Conservation (phyloP, 768 basidiomycete genomes). For the Tephrocybe sp. region DNA sequence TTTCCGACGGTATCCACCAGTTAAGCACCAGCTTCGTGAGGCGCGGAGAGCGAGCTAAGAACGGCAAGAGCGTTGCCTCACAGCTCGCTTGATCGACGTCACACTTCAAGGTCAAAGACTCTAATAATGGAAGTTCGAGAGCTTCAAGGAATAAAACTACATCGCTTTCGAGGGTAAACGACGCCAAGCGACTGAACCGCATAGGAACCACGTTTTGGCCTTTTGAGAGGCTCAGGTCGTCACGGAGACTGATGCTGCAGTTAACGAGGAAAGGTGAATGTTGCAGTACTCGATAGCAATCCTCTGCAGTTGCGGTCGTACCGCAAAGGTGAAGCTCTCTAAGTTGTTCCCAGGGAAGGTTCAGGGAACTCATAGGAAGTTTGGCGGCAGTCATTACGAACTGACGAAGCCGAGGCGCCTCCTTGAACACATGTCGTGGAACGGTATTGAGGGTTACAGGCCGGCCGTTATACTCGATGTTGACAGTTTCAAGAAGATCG, state of each 20-base stretch:
- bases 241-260: neutral
- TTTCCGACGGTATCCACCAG: slow-evolving; percentile 3
- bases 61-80: neutral
- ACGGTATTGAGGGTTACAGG: too few species aligned
- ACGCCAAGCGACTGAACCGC: neutral
- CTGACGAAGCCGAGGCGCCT: neutral
- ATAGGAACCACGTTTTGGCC: neutral
- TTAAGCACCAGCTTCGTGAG: neutral
- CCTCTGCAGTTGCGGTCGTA: neutral
- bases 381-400: neutral
- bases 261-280: neutral
- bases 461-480: neutral
- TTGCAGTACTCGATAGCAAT: neutral
- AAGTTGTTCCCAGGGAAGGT: slow-evolving; percentile 4
- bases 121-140: neutral
- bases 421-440: neutral
- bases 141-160: neutral
- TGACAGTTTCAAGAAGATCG: neutral
- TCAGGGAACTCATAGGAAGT: neutral
- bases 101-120: neutral
- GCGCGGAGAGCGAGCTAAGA: neutral
- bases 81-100: neutral
- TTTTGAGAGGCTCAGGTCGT: neutral
- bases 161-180: neutral
- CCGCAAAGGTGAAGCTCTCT: neutral